Conservation (phyloP, 129 eudicot genomes). For the Glebionis coronaria region DNA sequence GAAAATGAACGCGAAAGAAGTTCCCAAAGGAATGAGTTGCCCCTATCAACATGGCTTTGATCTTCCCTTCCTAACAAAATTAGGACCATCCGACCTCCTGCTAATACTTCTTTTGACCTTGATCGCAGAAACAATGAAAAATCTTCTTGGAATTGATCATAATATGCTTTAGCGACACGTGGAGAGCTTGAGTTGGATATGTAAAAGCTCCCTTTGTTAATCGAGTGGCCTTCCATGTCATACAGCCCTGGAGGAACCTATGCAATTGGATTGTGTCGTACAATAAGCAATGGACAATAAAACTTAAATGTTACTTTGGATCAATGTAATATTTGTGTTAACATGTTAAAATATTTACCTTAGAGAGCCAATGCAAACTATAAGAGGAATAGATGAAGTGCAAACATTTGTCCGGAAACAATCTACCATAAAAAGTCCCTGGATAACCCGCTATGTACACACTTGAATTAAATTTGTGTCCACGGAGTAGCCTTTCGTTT, state of each 20-base stretch:
- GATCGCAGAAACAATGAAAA: slow-evolving; percentile 64
- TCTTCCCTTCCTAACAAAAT: slow-evolving; percentile 70
- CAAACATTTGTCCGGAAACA: slow-evolving; percentile 71
- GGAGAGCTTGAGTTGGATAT: slow-evolving; percentile 63
- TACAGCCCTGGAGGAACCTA: slow-evolving; percentile 78
- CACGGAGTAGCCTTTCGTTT: slow-evolving; percentile 26
- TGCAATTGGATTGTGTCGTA: background rate
- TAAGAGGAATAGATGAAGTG: slow-evolving; percentile 88
- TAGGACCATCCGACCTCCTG: slow-evolving; percentile 71
- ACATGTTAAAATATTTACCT: slow-evolving; percentile 29
- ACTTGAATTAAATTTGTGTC: slow-evolving; percentile 25
- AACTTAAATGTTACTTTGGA: background rate
- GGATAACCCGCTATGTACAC: slow-evolving; percentile 83
- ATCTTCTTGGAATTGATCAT: slow-evolving; percentile 58
- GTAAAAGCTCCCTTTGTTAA: slow-evolving; percentile 69
- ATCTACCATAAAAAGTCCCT: slow-evolving; percentile 72
- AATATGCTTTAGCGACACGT: slow-evolving; percentile 56
- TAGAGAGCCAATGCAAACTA: slow-evolving; percentile 96
- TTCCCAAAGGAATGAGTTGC: slow-evolving; percentile 77
- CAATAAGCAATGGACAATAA: background rate
- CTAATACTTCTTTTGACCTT: slow-evolving; percentile 59
- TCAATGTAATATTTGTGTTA: background rate
- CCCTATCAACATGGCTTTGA: slow-evolving; percentile 60
- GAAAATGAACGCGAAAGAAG: slow-evolving; percentile 62
- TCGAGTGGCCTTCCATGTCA: slow-evolving; percentile 52